Evolutionary conservation across 352 stramenopile species (phyloP).

Genomic region (Phytophthora lateralis): DNA sequence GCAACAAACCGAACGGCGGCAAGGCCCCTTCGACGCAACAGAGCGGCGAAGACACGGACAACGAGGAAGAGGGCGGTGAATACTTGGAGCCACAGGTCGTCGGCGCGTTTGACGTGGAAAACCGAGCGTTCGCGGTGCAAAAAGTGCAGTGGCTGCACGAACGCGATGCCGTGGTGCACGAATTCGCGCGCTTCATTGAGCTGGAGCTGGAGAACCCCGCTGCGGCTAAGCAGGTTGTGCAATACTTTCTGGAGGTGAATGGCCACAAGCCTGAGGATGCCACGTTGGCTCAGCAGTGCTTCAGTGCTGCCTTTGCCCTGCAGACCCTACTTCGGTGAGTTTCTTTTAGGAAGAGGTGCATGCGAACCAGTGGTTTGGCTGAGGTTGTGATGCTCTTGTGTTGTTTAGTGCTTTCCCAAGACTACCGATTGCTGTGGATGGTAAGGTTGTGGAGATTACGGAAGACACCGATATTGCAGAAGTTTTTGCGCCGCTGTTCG

Average conservation of each 20-base stretch:
- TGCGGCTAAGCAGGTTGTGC: conserved; percentile 42
- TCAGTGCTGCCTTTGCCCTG: conserved; percentile 78
- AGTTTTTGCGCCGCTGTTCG: conserved; percentile 59
- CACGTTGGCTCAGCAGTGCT: conserved; percentile 66
- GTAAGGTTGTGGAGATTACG: conserved; percentile 49
- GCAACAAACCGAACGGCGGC: conserved; percentile 37
- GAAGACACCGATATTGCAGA: conserved; percentile 44
- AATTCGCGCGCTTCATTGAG: conserved; percentile 78
- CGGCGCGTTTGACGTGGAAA: conserved; percentile 62
- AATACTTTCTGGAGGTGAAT: conserved; percentile 66
- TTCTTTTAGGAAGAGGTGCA: neutral
- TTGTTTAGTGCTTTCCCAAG: conserved; percentile 59
- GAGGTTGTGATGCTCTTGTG: conserved; percentile 1
- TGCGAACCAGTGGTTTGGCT: conserved; percentile 4
- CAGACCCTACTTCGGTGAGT: conserved; percentile 71
- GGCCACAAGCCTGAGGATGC: conserved; percentile 48
- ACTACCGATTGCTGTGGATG: conserved; percentile 54
- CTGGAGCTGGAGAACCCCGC: conserved; percentile 66
- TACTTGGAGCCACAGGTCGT: conserved; percentile 54
- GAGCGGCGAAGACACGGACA: conserved; percentile 51
- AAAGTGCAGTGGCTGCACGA: conserved; percentile 70
- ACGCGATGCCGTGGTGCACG: conserved; percentile 64
- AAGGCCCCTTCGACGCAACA: conserved; percentile 34
- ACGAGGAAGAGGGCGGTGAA: conserved; percentile 25
- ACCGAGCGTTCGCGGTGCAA: conserved; percentile 65